A percentile compares a stretch with the other conserved stretches of the same genome.
Conservation (phyloP, 2,329 filamentous ascomycete genomes). For the Incumbomyces lentus region DNA sequence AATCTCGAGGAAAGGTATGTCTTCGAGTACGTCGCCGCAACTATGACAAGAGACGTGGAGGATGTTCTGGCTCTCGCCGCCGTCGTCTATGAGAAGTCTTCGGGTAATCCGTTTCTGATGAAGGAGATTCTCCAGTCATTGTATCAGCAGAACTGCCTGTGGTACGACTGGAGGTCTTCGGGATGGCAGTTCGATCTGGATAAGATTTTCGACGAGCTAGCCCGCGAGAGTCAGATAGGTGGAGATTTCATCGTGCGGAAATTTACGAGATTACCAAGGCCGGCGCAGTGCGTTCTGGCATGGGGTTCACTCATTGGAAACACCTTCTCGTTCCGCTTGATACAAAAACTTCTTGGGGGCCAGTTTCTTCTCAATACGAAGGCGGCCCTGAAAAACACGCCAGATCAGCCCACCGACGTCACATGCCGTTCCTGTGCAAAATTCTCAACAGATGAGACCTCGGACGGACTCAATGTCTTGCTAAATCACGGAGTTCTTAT, state of each 20-base stretch:
- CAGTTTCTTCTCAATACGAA: conserved; percentile 54
- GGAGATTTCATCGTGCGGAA: conserved; percentile 72
- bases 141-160: conserved; percentile 77
- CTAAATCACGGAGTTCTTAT: conserved; percentile 73
- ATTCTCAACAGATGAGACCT: conserved; percentile 57
- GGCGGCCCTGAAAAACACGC: conserved; percentile 23
- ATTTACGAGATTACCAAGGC: conserved; percentile 62
- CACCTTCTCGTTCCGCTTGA: conserved; percentile 71
- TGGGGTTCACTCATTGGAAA: conserved; percentile 80
- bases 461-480: conserved; percentile 71
- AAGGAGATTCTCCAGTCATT: conserved; percentile 82
- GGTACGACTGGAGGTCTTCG: conserved; percentile 76
- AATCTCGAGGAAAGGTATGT: conserved; percentile 73
- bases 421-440: conserved; percentile 32
- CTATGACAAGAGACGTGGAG: conserved; percentile 62
- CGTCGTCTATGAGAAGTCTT: conserved; percentile 79
- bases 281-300: conserved; percentile 66
- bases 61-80: conserved; percentile 68
- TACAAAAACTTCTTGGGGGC: conserved; percentile 65
- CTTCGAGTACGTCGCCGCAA: conserved; percentile 68
- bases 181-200: conserved; percentile 81
- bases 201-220: conserved; percentile 74
- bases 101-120: conserved; percentile 83
- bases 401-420: conserved; percentile 27
- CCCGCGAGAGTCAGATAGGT: conserved; percentile 69